Conservation (phyloP, 2,329 filamentous ascomycete species). For the Ceratocystis lukuohia region DNA sequence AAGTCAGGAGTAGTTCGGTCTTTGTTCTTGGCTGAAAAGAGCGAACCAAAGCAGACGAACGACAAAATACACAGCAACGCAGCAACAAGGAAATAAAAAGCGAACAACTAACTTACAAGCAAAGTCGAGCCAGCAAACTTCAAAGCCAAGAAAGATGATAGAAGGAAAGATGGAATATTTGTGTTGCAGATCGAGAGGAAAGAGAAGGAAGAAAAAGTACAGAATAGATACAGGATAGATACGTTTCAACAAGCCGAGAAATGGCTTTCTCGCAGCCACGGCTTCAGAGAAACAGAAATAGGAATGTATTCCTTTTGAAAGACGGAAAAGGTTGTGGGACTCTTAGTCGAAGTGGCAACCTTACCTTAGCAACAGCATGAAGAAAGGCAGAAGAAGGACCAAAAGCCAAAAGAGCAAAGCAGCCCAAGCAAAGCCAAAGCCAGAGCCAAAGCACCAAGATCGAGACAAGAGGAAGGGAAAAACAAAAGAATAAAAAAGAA, state of each 20-base stretch:
- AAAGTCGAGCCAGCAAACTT: slow-evolving; percentile 1
- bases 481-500: background rate
- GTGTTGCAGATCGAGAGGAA: background rate
- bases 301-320: background rate
- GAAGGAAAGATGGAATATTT: background rate
- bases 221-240: background rate
- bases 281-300: background rate
- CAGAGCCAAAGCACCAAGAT: background rate
- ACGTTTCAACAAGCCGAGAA: background rate
- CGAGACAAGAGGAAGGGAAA: background rate
- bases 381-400: background rate
- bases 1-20: background rate
- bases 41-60: background rate
- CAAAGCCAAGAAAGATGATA: background rate
- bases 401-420: background rate
- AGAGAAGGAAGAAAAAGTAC: background rate
- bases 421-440: background rate
- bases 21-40: background rate
- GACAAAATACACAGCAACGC: slow-evolving; percentile 1
- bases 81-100: background rate
- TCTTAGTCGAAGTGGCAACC: background rate
- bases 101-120: background rate
- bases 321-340: background rate
- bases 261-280: background rate
- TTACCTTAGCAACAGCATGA: background rate